Evolutionary conservation across 345 rosid species (phyloP).

Genomic region (Euphorbia tirucalli): DNA sequence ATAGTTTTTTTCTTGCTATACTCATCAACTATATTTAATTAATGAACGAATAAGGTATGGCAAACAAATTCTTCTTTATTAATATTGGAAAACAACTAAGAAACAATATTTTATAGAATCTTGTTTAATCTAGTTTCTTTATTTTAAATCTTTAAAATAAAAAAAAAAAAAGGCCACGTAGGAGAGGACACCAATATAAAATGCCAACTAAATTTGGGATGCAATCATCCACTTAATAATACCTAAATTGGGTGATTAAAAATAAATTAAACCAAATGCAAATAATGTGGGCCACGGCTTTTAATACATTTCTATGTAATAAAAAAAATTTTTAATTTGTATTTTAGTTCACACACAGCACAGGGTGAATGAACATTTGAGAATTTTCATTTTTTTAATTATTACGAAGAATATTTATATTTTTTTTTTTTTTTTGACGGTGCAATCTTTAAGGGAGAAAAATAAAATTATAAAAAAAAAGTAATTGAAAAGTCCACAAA

Average conservation of each 20-base stretch:
- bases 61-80: background rate
- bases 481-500: slow-evolving; percentile 30
- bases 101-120: slow-evolving; percentile 1
- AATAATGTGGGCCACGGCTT: slow-evolving; percentile 15
- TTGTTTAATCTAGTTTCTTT: background rate
- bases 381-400: background rate
- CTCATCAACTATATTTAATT: slow-evolving; percentile 12
- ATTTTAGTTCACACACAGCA: no score
- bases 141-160: background rate
- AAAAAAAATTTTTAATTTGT: no score
- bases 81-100: slow-evolving; percentile 25
- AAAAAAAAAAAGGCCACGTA: background rate
- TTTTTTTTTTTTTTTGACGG: slow-evolving; percentile 6
- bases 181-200: background rate
- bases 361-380: background rate
- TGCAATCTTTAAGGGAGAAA: slow-evolving; percentile 4
- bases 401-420: background rate
- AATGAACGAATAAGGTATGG: slow-evolving; percentile 7
- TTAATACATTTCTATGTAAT: background rate
- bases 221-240: background rate
- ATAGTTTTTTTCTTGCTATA: slow-evolving; percentile 1
- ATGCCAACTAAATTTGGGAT: background rate
- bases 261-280: slow-evolving; percentile 9
- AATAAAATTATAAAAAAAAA: background rate
- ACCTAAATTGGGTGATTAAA: background rate